phyloP scores from a whole-genome alignment of 805 yeast species.

The Scheffersomyces lignosus region DNA sequence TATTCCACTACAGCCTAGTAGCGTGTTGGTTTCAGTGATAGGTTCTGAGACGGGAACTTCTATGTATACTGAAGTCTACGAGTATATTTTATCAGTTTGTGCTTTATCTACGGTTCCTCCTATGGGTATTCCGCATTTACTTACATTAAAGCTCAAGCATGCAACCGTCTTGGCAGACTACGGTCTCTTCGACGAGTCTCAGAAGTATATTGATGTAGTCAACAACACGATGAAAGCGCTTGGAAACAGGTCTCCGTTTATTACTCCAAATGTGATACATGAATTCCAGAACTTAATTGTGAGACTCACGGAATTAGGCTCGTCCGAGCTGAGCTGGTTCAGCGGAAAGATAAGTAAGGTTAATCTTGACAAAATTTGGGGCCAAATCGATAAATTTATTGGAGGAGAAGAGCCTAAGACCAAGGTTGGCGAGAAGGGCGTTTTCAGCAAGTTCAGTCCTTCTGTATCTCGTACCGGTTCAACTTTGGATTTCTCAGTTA shows the following conservation, averaged over 20 bases:
- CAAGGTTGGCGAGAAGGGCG: constrained; percentile 47
- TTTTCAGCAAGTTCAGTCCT: constrained; percentile 73
- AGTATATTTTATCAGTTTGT: constrained; percentile 41
- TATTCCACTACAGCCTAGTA: constrained; percentile 19
- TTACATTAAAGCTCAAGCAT: constrained; percentile 63
- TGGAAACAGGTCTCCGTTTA: constrained; percentile 30
- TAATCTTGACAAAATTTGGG: constrained; percentile 82
- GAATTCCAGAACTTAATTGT: constrained; percentile 42
- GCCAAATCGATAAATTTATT: constrained; percentile 82
- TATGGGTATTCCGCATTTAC: constrained; percentile 48
- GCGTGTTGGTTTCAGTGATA: constrained; percentile 38
- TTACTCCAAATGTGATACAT: constrained; percentile 19
- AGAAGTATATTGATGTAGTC: constrained; percentile 59
- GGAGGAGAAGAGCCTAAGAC: constrained; percentile 67
- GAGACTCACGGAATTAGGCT: constrained; percentile 45
- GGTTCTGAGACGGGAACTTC: constrained; percentile 33
- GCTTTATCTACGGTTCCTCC: constrained; percentile 30
- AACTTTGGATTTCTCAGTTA: constrained; percentile 33
- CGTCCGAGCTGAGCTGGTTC: constrained; percentile 68
- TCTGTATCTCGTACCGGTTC: constrained; percentile 58
- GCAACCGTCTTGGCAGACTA: constrained; percentile 70
- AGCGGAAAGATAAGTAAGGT: constrained; percentile 55
- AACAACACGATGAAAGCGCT: constrained; percentile 27
- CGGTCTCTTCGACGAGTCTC: constrained; percentile 59
- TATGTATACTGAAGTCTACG: constrained; percentile 69